These are phyloP conservation scores for Pseudocercospora pini-densiflorae DNA, from an alignment of 2,329 filamentous ascomycete species.

Conservation along the genomic window DNA sequence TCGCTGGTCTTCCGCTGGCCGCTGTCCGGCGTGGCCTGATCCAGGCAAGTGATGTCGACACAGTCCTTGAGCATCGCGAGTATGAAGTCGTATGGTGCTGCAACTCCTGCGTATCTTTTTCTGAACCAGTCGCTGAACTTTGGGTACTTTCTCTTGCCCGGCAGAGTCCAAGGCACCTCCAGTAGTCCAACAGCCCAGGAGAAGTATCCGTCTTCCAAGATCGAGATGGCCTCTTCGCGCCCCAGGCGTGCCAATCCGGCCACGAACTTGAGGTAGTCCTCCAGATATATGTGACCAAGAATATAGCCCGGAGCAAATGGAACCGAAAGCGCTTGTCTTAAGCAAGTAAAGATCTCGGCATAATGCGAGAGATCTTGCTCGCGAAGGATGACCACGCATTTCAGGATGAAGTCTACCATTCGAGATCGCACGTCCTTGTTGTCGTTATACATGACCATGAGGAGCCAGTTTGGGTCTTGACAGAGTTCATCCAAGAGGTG, in stretches of 20 bases:
- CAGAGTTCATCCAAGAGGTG: slow-evolving; percentile 15
- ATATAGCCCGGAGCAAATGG: slow-evolving; percentile 1
- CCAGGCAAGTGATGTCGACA: slow-evolving; percentile 7
- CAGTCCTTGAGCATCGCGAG: slow-evolving; percentile 16
- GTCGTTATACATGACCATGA: slow-evolving; percentile 16
- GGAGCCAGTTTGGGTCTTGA: slow-evolving; percentile 19
- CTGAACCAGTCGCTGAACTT: slow-evolving; percentile 14
- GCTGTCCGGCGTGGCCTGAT: background rate
- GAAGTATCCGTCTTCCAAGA: slow-evolving; percentile 29
- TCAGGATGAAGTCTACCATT: slow-evolving; percentile 18
- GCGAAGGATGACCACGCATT: slow-evolving; percentile 19
- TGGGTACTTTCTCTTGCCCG: slow-evolving; percentile 16
- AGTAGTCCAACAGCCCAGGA: slow-evolving; percentile 27
- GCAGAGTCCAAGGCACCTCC: slow-evolving; percentile 15
- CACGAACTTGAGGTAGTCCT: slow-evolving; percentile 25
- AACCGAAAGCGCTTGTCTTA: slow-evolving; percentile 22
- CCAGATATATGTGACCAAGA: slow-evolving; percentile 17
- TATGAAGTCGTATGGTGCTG: slow-evolving; percentile 27
- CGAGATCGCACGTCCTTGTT: slow-evolving; percentile 16
- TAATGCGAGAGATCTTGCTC: slow-evolving; percentile 22
- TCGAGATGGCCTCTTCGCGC: slow-evolving; percentile 19
- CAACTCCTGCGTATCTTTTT: slow-evolving; percentile 12
- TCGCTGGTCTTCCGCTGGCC: slow-evolving; percentile 1
- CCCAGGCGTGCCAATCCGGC: slow-evolving; percentile 21
- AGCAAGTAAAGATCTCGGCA: slow-evolving; percentile 11